phyloP scores from a whole-genome alignment of 2,329 filamentous ascomycete genomes.

The Sporothrix pallida region DNA sequence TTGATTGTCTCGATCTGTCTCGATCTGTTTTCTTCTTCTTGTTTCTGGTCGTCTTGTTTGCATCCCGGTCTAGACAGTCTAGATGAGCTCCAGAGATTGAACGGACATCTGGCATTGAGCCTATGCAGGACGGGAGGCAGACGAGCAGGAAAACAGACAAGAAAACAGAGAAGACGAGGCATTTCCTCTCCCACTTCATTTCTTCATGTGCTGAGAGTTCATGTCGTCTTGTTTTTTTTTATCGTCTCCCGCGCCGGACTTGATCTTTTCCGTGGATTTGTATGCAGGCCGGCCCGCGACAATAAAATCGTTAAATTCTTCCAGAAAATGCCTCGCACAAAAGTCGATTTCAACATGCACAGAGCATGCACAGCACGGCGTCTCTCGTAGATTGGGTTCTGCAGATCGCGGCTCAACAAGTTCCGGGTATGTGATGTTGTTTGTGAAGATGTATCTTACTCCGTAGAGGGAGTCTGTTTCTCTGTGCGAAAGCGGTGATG shows the following conservation, averaged over 20 bases:
- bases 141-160: neutral
- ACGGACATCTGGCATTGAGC: neutral
- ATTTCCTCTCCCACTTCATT: neutral
- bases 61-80: neutral
- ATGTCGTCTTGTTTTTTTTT: neutral
- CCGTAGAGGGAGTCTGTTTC: neutral
- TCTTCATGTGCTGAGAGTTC: too few species aligned
- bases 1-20: neutral
- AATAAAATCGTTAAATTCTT: neutral
- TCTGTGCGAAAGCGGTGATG: neutral
- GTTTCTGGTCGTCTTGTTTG: neutral
- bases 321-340: slow-evolving; percentile 7
- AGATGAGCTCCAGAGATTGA: too few species aligned
- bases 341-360: neutral
- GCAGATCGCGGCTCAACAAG: slow-evolving; percentile 15
- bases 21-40: neutral
- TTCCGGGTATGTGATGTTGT: neutral
- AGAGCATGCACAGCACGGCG: neutral
- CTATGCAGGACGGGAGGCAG: slow-evolving; percentile 11
- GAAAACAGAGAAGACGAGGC: neutral
- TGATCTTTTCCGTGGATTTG: too few species aligned
- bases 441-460: neutral
- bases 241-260: neutral
- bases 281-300: neutral
- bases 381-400: neutral